A percentile compares a stretch with the other conserved stretches of the same genome.
phyloP scores from a whole-genome alignment of 805 yeast genomes.

The Torulaspora franciscae region DNA sequence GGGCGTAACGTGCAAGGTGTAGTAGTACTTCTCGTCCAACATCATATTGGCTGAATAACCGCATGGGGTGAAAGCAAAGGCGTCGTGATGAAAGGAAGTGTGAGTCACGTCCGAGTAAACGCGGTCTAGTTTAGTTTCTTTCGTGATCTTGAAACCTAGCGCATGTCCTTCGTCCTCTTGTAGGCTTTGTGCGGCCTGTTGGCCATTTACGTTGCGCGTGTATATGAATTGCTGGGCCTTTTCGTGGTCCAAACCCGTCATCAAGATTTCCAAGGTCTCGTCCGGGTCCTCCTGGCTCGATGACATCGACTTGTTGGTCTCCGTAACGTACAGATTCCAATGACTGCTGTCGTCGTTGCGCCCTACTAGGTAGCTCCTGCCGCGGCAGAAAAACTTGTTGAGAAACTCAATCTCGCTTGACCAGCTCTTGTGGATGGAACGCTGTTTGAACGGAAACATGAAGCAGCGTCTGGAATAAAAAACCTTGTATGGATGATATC shows the following conservation, averaged over 20 bases:
- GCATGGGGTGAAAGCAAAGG: conserved; percentile 89
- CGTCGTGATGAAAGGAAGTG: conserved; percentile 55
- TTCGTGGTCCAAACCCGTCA: conserved; percentile 71
- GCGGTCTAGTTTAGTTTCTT: conserved; percentile 54
- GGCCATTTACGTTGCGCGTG: conserved; percentile 35
- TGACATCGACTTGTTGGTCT: conserved; percentile 29
- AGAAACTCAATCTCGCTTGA: conserved; percentile 67
- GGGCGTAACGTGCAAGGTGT: conserved; percentile 91
- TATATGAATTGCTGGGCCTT: conserved; percentile 57
- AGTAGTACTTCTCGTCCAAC: conserved; percentile 56
- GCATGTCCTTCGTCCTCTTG: conserved; percentile 60
- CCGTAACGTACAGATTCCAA: conserved; percentile 82
- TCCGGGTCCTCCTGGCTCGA: conserved; percentile 36
- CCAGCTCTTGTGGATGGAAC: conserved; percentile 81
- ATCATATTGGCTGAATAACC: conserved; percentile 90
- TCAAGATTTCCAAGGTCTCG: conserved; percentile 81
- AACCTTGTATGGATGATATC: conserved; percentile 51
- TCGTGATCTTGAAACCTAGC: conserved; percentile 66
- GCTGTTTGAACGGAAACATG: conserved; percentile 86
- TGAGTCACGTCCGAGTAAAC: conserved; percentile 41
- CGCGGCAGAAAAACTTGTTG: conserved; percentile 56
- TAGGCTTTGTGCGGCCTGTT: conserved; percentile 7
- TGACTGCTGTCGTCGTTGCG: conserved; percentile 67
- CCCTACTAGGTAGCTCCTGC: conserved; percentile 74
- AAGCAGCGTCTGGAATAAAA: conserved; percentile 89